Evolutionary conservation across 2,329 filamentous ascomycete genomes (phyloP).

Genomic region (Paecilomyces niveus): DNA sequence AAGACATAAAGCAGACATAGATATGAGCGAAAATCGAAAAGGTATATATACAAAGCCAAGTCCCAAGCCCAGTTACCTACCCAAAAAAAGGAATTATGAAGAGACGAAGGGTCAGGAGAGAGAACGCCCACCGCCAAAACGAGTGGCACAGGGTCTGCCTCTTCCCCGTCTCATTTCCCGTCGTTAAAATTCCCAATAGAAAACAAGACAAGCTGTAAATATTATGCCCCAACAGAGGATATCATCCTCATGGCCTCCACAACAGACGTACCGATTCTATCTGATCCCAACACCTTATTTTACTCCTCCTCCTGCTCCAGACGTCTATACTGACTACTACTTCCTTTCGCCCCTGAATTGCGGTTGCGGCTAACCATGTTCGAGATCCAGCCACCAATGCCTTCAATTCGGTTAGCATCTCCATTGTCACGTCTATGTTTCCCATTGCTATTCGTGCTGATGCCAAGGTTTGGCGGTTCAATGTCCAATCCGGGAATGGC

Average conservation of each 20-base stretch:
- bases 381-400: slow-evolving; percentile 63
- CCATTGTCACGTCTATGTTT: slow-evolving; percentile 40
- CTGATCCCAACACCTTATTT: slow-evolving; percentile 6
- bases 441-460: slow-evolving; percentile 44
- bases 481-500: slow-evolving; percentile 77
- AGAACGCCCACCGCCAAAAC: neutral
- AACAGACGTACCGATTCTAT: neutral
- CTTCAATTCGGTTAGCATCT: slow-evolving; percentile 38
- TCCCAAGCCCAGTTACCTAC: neutral
- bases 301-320: slow-evolving; percentile 41
- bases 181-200: neutral
- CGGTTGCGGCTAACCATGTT: slow-evolving; percentile 54
- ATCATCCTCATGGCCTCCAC: neutral
- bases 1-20: no score
- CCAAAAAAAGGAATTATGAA: neutral
- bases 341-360: slow-evolving; percentile 28
- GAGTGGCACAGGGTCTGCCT: neutral
- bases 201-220: neutral
- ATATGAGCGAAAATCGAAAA: neutral
- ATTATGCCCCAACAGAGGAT: neutral
- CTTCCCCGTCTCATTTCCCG: neutral
- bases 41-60: neutral
- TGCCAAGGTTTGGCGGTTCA: slow-evolving; percentile 57
- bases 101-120: neutral
- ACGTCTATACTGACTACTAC: slow-evolving; percentile 36